A percentile compares a stretch with the other conserved stretches of the same genome.
Conservation (phyloP, 768 basidiomycete species). For the Porphyrellus cyaneotinctus region DNA sequence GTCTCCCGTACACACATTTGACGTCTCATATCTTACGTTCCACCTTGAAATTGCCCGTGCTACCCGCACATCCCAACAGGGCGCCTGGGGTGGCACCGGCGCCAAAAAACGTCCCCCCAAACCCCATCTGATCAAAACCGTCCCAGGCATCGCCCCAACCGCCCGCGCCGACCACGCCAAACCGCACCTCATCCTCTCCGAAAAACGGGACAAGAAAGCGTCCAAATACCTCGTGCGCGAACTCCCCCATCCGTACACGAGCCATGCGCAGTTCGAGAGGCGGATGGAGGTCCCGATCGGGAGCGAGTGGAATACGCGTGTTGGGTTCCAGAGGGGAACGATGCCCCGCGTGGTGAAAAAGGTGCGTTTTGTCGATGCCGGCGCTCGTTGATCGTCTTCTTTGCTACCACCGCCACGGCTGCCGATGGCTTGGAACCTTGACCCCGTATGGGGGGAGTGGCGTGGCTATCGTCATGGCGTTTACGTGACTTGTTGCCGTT, state of each 20-base stretch:
- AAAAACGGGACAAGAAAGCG: conserved; percentile 93
- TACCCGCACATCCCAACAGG: conserved; percentile 42
- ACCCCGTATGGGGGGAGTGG: background rate
- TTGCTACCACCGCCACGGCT: too few species aligned
- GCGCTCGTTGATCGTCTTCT: background rate
- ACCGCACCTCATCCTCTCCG: conserved; percentile 90
- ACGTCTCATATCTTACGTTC: background rate
- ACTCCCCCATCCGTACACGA: conserved; percentile 92
- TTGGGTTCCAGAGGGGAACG: conserved; percentile 79
- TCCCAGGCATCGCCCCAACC: conserved; percentile 75
- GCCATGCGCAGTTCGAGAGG: conserved; percentile 87
- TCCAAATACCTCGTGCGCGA: conserved; percentile 87
- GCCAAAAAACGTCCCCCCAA: conserved; percentile 55
- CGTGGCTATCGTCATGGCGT: background rate
- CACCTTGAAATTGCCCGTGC: too few species aligned
- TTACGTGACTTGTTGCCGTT: background rate
- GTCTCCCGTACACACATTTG: background rate
- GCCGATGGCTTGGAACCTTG: background rate
- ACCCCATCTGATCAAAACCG: conserved; percentile 71
- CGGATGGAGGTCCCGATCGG: conserved; percentile 80
- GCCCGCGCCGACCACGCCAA: conserved; percentile 82
- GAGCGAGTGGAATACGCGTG: conserved; percentile 89
- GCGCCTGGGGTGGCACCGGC: conserved; percentile 88
- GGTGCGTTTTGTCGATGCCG: conserved; percentile 35
- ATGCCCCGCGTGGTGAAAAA: conserved; percentile 85